These are phyloP conservation scores for Myxozyma vanderwaltii DNA, from an alignment of 805 yeast species.

Conservation along the genomic window DNA sequence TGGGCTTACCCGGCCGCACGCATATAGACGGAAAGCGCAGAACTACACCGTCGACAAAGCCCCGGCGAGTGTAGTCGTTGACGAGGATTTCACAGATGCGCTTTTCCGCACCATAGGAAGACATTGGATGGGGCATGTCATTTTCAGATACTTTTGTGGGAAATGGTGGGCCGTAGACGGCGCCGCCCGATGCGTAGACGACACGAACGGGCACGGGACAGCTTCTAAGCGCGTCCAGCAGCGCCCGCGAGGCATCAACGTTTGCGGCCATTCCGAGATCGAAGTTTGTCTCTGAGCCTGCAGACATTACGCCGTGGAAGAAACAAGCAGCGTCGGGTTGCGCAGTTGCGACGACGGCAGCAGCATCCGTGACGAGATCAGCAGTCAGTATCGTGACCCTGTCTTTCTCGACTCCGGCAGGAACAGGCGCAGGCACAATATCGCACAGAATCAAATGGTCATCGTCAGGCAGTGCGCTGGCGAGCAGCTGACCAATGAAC, in stretches of 20 bases:
- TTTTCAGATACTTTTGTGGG: constrained; percentile 31
- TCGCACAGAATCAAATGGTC: constrained; percentile 31
- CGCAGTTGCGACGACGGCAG: constrained; percentile 7
- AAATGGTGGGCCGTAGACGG: constrained; percentile 35
- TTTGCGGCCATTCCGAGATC: constrained; percentile 37
- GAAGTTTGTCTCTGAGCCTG: constrained; percentile 36
- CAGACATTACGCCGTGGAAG: constrained; percentile 38
- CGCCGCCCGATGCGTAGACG: constrained; percentile 35
- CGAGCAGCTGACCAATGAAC: constrained; percentile 36
- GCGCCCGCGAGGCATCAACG: constrained; percentile 34
- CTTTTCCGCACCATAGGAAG: constrained; percentile 37
- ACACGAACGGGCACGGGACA: constrained; percentile 26
- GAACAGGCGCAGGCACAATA: constrained; percentile 27
- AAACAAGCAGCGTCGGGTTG: constrained; percentile 30
- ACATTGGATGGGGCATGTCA: constrained; percentile 34
- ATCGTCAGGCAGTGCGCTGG: constrained; percentile 22
- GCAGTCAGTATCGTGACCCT: constrained; percentile 3
- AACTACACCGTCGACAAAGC: constrained; percentile 34
- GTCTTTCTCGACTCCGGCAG: constrained; percentile 3
- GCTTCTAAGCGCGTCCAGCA: constrained; percentile 25
- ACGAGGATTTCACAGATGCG: constrained; percentile 33
- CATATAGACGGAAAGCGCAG: constrained; percentile 34
- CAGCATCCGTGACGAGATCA: constrained; percentile 24
- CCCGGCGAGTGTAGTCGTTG: constrained; percentile 37
- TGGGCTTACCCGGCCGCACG: constrained; percentile 37